These are phyloP conservation scores for Sporothrix sp. DNA, from an alignment of 2,329 filamentous ascomycete genomes.

Conservation along the genomic window DNA sequence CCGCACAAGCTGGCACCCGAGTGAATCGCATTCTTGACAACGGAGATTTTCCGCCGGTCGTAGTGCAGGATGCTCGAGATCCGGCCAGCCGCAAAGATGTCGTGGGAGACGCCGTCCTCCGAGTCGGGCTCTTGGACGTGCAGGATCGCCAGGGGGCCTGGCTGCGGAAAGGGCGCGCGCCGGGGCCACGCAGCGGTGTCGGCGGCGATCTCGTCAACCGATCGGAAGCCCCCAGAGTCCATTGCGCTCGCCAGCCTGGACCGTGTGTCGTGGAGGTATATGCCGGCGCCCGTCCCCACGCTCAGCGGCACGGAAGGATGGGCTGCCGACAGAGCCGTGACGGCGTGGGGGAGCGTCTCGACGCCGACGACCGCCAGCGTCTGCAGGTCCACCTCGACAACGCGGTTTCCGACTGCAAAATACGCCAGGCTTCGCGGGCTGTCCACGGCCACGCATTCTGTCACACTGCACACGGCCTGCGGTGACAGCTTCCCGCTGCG, in stretches of 20 bases:
- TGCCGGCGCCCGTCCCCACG: constrained; percentile 69
- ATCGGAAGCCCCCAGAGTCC: constrained; percentile 21
- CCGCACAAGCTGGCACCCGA: constrained; percentile 73
- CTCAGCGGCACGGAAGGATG: constrained; percentile 61
- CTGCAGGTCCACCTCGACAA: constrained; percentile 74
- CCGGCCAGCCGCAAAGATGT: constrained; percentile 81
- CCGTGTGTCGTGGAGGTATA: constrained; percentile 76
- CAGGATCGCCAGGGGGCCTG: constrained; percentile 72
- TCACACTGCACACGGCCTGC: constrained; percentile 58
- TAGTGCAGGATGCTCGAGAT: constrained; percentile 86
- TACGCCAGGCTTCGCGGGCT: constrained; percentile 58
- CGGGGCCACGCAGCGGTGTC: constrained; percentile 27
- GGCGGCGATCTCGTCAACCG: constrained; percentile 32
- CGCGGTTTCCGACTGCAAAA: constrained; percentile 65
- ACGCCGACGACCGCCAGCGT: constrained; percentile 60
- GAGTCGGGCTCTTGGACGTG: constrained; percentile 55
- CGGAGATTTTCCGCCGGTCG: constrained; percentile 76
- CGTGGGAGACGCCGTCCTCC: constrained; percentile 49
- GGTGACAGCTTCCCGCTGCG: constrained; percentile 39
- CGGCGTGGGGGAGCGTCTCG: constrained; percentile 67
- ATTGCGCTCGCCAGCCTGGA: constrained; percentile 23
- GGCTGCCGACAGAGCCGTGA: constrained; percentile 70
- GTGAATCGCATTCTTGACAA: constrained; percentile 66
- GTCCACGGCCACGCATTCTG: constrained; percentile 77
- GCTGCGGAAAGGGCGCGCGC: constrained; percentile 52